Evolutionary conservation across 805 yeast genomes (phyloP).

Genomic region (Candida berthetii): DNA sequence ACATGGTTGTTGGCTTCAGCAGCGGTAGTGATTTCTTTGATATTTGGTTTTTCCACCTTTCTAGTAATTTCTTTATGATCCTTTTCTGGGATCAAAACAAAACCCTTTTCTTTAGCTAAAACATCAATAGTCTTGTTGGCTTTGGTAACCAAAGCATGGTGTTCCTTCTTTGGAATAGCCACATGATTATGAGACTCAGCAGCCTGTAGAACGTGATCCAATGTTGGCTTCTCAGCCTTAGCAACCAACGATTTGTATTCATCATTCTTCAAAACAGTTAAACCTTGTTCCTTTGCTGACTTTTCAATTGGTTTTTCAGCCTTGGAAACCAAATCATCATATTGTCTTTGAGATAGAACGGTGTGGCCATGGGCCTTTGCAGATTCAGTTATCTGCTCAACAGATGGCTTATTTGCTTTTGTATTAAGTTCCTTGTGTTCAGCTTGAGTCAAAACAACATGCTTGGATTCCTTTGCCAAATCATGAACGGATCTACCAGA

Average conservation of each 20-base stretch:
- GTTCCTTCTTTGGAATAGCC: conserved; percentile 17
- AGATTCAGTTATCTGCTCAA: conserved; percentile 8
- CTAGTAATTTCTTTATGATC: conserved; percentile 6
- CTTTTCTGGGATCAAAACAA: conserved; percentile 3
- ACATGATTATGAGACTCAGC: conserved; percentile 6
- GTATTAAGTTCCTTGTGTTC: conserved; percentile 7
- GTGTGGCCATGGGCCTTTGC: conserved; percentile 11
- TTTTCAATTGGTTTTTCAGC: background rate
- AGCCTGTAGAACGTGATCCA: background rate
- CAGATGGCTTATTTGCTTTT: conserved; percentile 16
- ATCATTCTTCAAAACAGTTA: background rate
- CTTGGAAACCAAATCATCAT: background rate
- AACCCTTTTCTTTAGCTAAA: conserved; percentile 8
- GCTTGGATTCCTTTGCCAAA: conserved; percentile 12
- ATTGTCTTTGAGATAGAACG: conserved; percentile 14
- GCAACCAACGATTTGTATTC: conserved; percentile 2
- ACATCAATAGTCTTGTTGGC: conserved; percentile 12
- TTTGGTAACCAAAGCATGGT: conserved; percentile 2
- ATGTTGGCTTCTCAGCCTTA: background rate
- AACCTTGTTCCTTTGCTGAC: background rate
- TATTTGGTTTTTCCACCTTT: conserved; percentile 15
- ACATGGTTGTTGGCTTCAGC: conserved; percentile 11
- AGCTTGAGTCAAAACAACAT: conserved; percentile 6
- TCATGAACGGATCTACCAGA: conserved; percentile 13
- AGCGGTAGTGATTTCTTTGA: conserved; percentile 8